These are phyloP conservation scores for Podila verticillata DNA, from an alignment of 192 early-diverging fungal genomes.

Conservation along the genomic window DNA sequence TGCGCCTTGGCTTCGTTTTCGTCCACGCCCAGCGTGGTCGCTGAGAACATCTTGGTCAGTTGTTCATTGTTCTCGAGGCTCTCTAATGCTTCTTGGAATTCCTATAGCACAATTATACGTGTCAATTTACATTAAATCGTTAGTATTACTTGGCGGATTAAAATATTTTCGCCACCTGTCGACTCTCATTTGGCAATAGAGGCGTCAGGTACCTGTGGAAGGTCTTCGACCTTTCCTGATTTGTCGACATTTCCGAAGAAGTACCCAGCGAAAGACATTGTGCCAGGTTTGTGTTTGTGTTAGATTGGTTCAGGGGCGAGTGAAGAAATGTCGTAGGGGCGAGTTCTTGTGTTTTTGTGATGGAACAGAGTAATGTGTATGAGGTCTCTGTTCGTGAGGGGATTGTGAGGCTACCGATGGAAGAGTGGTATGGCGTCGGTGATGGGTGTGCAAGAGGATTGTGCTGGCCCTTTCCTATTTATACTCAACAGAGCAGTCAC, in stretches of 20 bases:
- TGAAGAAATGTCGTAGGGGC: not conserved
- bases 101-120: slow-evolving; percentile 43
- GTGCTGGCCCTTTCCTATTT: not conserved
- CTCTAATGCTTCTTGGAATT: slow-evolving; percentile 62
- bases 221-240: slow-evolving; percentile 78
- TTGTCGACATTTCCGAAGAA: slow-evolving; percentile 94
- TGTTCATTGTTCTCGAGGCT: slow-evolving; percentile 60
- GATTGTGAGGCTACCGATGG: too few relatives aligned
- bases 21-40: slow-evolving; percentile 62
- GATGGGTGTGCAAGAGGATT: not conserved
- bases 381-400: too few relatives aligned
- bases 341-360: not conserved
- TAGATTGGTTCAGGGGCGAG: not conserved
- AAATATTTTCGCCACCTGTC: too few relatives aligned
- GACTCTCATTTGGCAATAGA: too few relatives aligned
- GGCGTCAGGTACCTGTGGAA: slow-evolving; percentile 53
- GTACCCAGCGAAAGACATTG: slow-evolving; percentile 77
- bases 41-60: slow-evolving; percentile 59
- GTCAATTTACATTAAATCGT: too few relatives aligned
- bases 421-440: too few relatives aligned
- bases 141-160: too few relatives aligned
- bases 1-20: slow-evolving; percentile 52
- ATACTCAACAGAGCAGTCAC: not conserved
- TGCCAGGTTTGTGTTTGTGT: not conserved
- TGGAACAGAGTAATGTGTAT: too few relatives aligned